Percentiles rank a stretch among this genome's conserved stretches.
These are phyloP conservation scores for Metschnikowia continentalis DNA, from an alignment of 805 yeast species.

Conservation along the genomic window DNA sequence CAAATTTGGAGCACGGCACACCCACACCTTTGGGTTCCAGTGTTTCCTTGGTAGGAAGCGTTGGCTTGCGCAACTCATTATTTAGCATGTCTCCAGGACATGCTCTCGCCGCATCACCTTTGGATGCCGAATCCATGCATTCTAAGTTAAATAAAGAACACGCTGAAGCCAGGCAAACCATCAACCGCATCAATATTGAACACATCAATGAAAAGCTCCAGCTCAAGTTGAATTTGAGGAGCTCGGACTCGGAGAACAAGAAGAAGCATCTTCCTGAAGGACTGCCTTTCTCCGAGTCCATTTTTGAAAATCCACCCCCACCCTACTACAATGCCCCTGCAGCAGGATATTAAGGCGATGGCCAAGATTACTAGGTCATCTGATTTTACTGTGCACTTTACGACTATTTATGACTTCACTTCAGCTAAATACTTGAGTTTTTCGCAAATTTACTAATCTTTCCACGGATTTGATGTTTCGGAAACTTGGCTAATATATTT, in stretches of 20 bases:
- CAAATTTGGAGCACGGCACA: background rate
- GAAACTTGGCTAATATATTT: background rate
- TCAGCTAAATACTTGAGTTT: background rate
- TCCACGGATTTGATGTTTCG: background rate
- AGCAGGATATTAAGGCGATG: conserved; percentile 7
- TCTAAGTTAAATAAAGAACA: conserved; percentile 7
- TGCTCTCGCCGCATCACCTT: conserved; percentile 28
- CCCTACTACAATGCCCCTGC: conserved; percentile 18
- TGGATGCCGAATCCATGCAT: conserved; percentile 14
- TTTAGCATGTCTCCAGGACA: conserved; percentile 26
- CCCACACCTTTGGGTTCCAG: conserved; percentile 18
- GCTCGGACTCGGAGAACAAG: background rate
- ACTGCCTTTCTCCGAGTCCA: background rate
- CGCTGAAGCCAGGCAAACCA: conserved; percentile 24
- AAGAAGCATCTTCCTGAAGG: background rate
- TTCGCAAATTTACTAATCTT: background rate
- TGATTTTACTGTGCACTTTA: background rate
- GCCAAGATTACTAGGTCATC: background rate
- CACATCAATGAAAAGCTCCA: conserved; percentile 24
- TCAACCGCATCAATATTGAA: conserved; percentile 27
- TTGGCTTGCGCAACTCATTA: conserved; percentile 39
- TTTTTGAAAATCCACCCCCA: conserved; percentile 17
- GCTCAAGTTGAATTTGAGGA: conserved; percentile 5
- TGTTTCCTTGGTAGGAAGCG: conserved; percentile 26
- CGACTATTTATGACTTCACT: conserved; percentile 2